Evolutionary conservation across 2,329 filamentous ascomycete genomes (phyloP), one percentile per base, ranked within the genome.

Genomic region (Cercospora sesami): DNA sequence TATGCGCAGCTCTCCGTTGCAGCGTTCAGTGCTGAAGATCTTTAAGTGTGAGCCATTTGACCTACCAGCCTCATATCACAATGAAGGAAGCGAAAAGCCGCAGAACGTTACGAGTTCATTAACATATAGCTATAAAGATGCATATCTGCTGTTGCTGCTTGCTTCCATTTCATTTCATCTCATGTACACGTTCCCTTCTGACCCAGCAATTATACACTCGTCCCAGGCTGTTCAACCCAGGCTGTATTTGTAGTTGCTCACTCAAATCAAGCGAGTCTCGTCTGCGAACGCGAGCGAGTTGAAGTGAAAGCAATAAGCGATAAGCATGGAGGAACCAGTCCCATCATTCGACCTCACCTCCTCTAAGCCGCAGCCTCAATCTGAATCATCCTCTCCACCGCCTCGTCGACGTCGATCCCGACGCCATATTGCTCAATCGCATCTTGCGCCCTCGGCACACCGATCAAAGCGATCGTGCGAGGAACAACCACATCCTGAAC

Each of bases 381-480:
- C 42, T 75, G 73, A 7, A 75, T 70, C 77, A 79, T 78, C 53
- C 73, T 69, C 21, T 70, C 72, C 14, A 79, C 65, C 30, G 78
- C 79, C 63, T 78, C 78, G 5, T 78, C 76, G 31, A 79, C 76
- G 31, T 73, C 77, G 18, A 80, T 73, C 1, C 78, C 76, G 2
- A 75, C 73, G 9, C 83, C 83, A 73, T 82, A 82, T 75, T 84
- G 82, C 78, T 84, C 82, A 70, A 88, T 85, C 42, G 82, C 81
- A 70, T 87, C 85, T 74, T 87, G 85, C 9, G 86, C 86, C 76
- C 82, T 85, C 21, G 86, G 84, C 6, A 86, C 82, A 2, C 88
- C 88, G 68, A 90, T 86, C 64, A 90, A 77, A 8, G 86, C 85
- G 64, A 90, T 83, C 14, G 85, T 86, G 45, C 78, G 77, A 1